A percentile compares a stretch with the other conserved stretches of the same genome.
phyloP scores from a whole-genome alignment of 2,329 filamentous ascomycete species.

The Curvularia sp. region DNA sequence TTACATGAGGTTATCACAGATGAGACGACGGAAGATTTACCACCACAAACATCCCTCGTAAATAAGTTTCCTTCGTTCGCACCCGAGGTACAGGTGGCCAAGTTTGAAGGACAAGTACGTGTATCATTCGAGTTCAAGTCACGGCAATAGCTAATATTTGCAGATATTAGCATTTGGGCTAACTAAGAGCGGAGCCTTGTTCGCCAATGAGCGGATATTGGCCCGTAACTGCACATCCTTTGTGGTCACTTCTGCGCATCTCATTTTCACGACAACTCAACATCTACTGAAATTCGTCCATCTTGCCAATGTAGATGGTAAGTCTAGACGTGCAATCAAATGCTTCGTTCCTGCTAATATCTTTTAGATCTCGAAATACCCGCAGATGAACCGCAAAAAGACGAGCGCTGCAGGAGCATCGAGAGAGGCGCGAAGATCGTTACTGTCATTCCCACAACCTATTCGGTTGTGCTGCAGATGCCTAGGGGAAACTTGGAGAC shows the following conservation, averaged over 20 bases:
- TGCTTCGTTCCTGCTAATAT: slow-evolving; percentile 7
- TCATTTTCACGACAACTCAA: slow-evolving; percentile 91
- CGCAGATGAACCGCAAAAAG: slow-evolving; percentile 84
- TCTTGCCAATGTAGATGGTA: slow-evolving; percentile 69
- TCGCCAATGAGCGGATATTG: slow-evolving; percentile 75
- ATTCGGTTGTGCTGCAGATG: slow-evolving; percentile 90
- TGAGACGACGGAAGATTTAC: slow-evolving; percentile 20
- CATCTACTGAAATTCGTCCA: slow-evolving; percentile 96
- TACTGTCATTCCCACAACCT: slow-evolving; percentile 86
- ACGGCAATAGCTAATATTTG: slow-evolving; percentile 17
- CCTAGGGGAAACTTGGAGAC: slow-evolving; percentile 95
- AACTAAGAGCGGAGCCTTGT: slow-evolving; percentile 77
- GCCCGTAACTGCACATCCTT: slow-evolving; percentile 94
- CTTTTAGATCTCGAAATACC: slow-evolving; percentile 79
- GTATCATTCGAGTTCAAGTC: background rate
- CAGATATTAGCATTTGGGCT: slow-evolving; percentile 67
- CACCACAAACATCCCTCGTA: slow-evolving; percentile 24
- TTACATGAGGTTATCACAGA: slow-evolving; percentile 25
- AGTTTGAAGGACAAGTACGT: slow-evolving; percentile 37
- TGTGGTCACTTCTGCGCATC: slow-evolving; percentile 76
- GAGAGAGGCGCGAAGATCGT: slow-evolving; percentile 88
- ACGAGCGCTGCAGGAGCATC: slow-evolving; percentile 90
- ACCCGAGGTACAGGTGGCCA: slow-evolving; percentile 33
- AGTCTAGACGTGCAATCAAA: slow-evolving; percentile 14
- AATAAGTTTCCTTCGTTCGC: slow-evolving; percentile 39